Evolutionary conservation across 2,329 filamentous ascomycete species (phyloP), one percentile per base, ranked within the genome.

Genomic region (Ascochyta lentis): DNA sequence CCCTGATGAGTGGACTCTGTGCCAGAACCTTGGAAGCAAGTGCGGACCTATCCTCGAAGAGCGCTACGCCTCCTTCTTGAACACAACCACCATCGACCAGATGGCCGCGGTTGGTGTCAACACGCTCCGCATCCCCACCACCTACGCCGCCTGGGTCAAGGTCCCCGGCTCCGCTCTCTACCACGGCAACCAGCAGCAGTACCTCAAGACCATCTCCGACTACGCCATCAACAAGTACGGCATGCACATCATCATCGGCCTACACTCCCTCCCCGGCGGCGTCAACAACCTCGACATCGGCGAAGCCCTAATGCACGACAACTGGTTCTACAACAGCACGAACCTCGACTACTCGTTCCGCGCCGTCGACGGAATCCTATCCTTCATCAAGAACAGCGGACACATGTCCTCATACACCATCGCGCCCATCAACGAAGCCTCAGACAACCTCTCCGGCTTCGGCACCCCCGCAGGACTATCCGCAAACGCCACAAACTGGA

Each of bases 341-440:
- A 68, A 67, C 37, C 64, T 76, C 4, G 64, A 69, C 40, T 74
- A 70, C 43, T 73, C 70, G 1, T 70, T 65, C 54, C 31, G 65
- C 33, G 72, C 71, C 1, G 59, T 76, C 31, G 70, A 73, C 29
- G 59, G 53, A 2, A 61, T 73, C 4, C 54, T 76, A 22, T 55
- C 45, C n/a, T 77, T 69, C 58, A 68, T 77, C 42, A 48, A 67
- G 42, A 53, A 34, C 26, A 68, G 65, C 19, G 70, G 68, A 10
- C 60, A 59, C 31, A 58, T 61, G 10, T 57, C 71, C 29, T 63
- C 64, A 6, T 76, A 66, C 59, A 75, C 73, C 35, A 59, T 77
- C 27, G 67, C 65, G 3, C 71, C 74, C 6, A 70, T 77, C 60
- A 77, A 77, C 61, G 74, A 77, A 46, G 61, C 74, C 1, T 64